Conservation (phyloP, 1,284 basidiomycete species). For the Gymnopus androsaceus region DNA sequence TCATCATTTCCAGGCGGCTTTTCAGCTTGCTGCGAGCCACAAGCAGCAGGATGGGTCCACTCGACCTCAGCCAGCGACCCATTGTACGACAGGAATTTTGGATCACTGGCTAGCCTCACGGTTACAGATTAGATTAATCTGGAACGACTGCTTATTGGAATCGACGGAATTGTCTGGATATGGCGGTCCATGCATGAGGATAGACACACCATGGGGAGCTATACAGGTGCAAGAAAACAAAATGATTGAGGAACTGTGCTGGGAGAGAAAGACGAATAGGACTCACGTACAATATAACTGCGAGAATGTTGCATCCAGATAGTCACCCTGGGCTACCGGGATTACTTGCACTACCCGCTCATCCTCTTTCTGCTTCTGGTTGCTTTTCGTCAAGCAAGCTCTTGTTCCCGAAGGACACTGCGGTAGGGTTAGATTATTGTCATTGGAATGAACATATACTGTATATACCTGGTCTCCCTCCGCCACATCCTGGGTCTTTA, state of each 20-base stretch:
- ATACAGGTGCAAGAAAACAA: slow-evolving; percentile 21
- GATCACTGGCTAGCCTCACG: slow-evolving; percentile 41
- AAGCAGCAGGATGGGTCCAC: slow-evolving; percentile 61
- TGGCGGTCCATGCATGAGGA: slow-evolving; percentile 59
- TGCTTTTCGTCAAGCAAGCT: slow-evolving; percentile 70
- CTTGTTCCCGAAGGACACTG: slow-evolving; percentile 70
- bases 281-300: slow-evolving; percentile 48
- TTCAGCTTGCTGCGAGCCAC: slow-evolving; percentile 40
- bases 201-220: slow-evolving; percentile 56
- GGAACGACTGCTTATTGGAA: slow-evolving; percentile 55
- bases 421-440: background rate
- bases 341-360: slow-evolving; percentile 69
- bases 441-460: background rate
- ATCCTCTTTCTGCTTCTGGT: slow-evolving; percentile 51
- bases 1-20: slow-evolving; percentile 32
- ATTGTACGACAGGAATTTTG: slow-evolving; percentile 62
- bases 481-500: slow-evolving; percentile 46
- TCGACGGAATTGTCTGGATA: slow-evolving; percentile 53
- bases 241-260: slow-evolving; percentile 18
- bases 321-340: slow-evolving; percentile 56
- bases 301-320: slow-evolving; percentile 41
- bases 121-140: slow-evolving; percentile 62
- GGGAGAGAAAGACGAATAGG: slow-evolving; percentile 8
- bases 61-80: slow-evolving; percentile 53
- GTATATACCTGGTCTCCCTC: slow-evolving; percentile 67